Base-by-base conservation (phyloP, 208 protist species). In the Leishmania braziliensis region DNA sequence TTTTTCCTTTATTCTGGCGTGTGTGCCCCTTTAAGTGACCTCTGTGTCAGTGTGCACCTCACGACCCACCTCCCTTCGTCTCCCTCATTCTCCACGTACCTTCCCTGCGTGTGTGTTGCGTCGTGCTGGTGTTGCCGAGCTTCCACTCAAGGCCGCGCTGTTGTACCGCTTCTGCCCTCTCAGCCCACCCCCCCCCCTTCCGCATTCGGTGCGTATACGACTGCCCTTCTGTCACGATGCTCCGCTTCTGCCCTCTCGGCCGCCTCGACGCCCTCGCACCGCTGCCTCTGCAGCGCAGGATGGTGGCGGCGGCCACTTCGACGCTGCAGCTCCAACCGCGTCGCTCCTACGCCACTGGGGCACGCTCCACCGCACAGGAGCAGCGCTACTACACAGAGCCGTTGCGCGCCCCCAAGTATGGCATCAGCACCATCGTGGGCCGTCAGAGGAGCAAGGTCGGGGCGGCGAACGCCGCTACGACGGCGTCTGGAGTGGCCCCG, bases 341-440 rank as follows among this genome's bases (percentile, higher is more conserved):
- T 16, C 75, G 81, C 56, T 9, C 33, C 48, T 84, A 74, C 51
- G 75, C 60, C 39, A 84, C 81, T 8, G 70, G 70, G 23, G 56
- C 76, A 50, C 66, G 76, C 76, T 80, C 81, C 2, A 62, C 39
- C 20, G 68, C 70, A 5, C 43, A 43, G 18, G 58, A 53, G 56
- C 81, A 74, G 14, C 81, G 81, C 2, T 80, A 84, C 76, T 84
- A 84, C 70, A 80, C 76, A 3, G 58, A 84, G 26, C 81, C 81
- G 12, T 54, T 84, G 39, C 81, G 81, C 48, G 39, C 76, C 0
- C 84, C 84, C 36, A 62, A 74, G 58, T 74, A 69, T 33, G 84
- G 84, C 60, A 53, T 62, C 14, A 75, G 81, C 56, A 88, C 84
- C 6, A 33, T 88, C 5, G 84, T 88, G 1, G 80, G 84, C 8